These are phyloP conservation scores for Fusarium sp. DNA, from an alignment of 2,329 filamentous ascomycete species.

Conservation along the genomic window DNA sequence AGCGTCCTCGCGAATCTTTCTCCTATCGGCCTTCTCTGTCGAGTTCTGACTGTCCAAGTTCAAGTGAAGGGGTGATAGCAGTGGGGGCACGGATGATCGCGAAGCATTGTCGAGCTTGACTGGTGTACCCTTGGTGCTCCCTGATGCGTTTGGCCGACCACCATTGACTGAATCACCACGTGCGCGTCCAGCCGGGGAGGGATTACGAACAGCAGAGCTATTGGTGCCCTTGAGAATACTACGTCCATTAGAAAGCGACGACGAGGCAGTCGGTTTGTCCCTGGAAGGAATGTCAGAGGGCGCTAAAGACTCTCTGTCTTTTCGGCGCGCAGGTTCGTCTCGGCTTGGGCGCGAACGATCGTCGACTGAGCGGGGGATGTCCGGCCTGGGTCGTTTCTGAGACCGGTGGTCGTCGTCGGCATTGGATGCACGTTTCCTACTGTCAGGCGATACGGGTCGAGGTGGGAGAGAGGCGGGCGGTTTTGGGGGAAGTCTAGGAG, in stretches of 20 bases:
- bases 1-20: constrained; percentile 48
- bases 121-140: constrained; percentile 52
- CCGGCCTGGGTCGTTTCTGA: constrained; percentile 60
- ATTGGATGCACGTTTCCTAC: constrained; percentile 60
- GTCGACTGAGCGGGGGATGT: constrained; percentile 49
- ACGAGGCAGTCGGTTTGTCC: constrained; percentile 44
- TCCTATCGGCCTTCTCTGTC: constrained; percentile 48
- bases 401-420: constrained; percentile 57
- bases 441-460: constrained; percentile 56
- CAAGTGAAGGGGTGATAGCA: constrained; percentile 64
- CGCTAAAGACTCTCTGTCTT: constrained; percentile 46
- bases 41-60: constrained; percentile 56
- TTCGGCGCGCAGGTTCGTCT: constrained; percentile 50
- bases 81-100: constrained; percentile 59
- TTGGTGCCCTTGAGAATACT: constrained; percentile 48
- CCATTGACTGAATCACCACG: constrained; percentile 58
- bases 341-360: constrained; percentile 49
- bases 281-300: constrained; percentile 47
- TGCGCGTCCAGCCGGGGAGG: constrained; percentile 53
- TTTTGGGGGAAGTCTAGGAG: constrained; percentile 51
- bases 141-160: constrained; percentile 48
- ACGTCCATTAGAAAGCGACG: constrained; percentile 54
- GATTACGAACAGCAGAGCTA: constrained; percentile 43
- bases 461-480: constrained; percentile 51
- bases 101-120: constrained; percentile 53